These are phyloP conservation scores for Russula emetica DNA, from an alignment of 768 basidiomycete species.

Conservation along the genomic window DNA sequence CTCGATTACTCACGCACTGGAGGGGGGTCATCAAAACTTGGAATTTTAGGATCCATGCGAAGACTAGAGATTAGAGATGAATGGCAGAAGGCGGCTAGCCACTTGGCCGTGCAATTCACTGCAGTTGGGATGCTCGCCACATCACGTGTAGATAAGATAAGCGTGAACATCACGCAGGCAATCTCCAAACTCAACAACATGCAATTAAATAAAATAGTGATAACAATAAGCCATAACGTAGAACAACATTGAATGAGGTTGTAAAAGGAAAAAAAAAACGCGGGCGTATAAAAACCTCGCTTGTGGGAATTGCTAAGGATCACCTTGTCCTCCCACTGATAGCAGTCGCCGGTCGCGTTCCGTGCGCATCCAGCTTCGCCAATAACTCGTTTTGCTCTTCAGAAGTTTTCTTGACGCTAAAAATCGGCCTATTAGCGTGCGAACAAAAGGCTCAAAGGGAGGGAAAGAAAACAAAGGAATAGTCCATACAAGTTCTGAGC, in stretches of 20 bases:
- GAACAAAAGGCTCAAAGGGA: neutral
- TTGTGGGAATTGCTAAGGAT: neutral
- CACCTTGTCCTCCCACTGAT: neutral
- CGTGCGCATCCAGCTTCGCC: conserved; percentile 29
- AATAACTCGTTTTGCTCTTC: conserved; percentile 32
- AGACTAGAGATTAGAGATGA: conserved; percentile 1
- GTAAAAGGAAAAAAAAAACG: neutral
- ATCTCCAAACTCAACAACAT: too few relatives aligned
- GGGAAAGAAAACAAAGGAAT: too few relatives aligned
- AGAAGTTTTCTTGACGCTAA: conserved; percentile 28
- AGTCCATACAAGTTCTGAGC: conserved; percentile 61
- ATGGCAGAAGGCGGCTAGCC: neutral
- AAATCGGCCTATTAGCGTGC: neutral
- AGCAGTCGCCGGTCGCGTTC: neutral
- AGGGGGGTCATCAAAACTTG: neutral
- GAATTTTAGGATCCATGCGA: conserved; percentile 2
- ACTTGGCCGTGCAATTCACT: too few relatives aligned
- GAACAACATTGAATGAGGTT: neutral
- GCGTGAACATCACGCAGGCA: too few relatives aligned
- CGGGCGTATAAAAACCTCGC: neutral
- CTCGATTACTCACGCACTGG: conserved; percentile 18
- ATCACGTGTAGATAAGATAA: conserved; percentile 8
- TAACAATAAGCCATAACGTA: neutral
- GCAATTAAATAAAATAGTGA: conserved; percentile 8
- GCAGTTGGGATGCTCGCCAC: neutral